Evolutionary conservation across 2,329 filamentous ascomycete species (phyloP).

Genomic region (Alternaria ventricosa): DNA sequence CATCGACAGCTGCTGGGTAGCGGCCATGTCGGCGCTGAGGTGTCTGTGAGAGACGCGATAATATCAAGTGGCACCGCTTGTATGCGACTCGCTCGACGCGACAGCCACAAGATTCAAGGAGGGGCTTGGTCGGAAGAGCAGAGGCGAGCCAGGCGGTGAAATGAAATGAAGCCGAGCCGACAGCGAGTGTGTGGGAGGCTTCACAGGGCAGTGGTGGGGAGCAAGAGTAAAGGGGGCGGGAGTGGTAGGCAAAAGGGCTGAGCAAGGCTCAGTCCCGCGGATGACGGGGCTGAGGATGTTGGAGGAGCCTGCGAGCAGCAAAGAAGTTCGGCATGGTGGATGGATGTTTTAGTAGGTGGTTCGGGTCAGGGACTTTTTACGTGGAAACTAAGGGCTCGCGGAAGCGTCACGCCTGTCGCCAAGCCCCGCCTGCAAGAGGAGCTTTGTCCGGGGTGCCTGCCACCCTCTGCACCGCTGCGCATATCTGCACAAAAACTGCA

Average conservation of each 20-base stretch:
- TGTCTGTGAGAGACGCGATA: constrained; percentile 8
- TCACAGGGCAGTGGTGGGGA: constrained; percentile 15
- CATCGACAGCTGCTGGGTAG: constrained; percentile 55
- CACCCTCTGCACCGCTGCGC: constrained; percentile 2
- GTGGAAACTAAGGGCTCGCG: constrained; percentile 30
- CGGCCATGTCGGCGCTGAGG: constrained; percentile 50
- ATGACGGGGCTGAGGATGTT: constrained; percentile 57
- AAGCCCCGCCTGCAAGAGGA: constrained; percentile 26
- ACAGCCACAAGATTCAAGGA: constrained; percentile 8
- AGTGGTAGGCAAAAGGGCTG: constrained; percentile 22
- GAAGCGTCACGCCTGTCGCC: constrained; percentile 24
- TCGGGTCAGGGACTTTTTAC: constrained; percentile 40
- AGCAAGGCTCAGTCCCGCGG: constrained; percentile 56
- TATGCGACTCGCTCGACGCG: constrained; percentile 22
- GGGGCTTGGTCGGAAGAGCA: constrained; percentile 22
- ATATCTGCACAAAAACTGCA: constrained; percentile 5
- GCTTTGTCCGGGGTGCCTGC: constrained; percentile 18
- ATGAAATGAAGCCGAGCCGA: constrained; percentile 35
- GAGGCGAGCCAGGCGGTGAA: constrained; percentile 32
- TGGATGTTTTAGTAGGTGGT: constrained; percentile 46
- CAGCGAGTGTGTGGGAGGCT: constrained; percentile 19
- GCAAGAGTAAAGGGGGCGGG: constrained; percentile 36
- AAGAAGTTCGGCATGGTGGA: constrained; percentile 49
- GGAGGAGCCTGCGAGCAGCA: constrained; percentile 51
- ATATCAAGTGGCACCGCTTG: constrained; percentile 7